Conservation (phyloP, 2,329 filamentous ascomycete species). For the Blastomyces percursus region DNA sequence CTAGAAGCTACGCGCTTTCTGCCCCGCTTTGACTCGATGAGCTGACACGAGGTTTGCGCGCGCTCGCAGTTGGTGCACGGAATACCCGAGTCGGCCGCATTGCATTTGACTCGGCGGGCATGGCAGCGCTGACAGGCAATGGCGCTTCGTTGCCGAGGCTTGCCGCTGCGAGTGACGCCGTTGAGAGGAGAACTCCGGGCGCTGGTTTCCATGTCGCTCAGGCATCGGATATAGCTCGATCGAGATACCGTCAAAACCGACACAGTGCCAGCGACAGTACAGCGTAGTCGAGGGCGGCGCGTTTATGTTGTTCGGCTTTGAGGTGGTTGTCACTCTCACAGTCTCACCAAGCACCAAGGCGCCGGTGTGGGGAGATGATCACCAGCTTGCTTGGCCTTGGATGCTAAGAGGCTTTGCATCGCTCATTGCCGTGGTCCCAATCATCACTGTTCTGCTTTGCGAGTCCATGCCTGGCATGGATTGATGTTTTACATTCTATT, state of each 20-base stretch:
- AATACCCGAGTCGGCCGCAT: slow-evolving; percentile 1
- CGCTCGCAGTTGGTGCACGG: slow-evolving; percentile 2
- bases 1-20: not conserved
- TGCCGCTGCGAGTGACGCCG: slow-evolving; percentile 5
- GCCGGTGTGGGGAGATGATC: not conserved
- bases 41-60: not conserved
- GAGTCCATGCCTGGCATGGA: not conserved
- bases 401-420: not conserved
- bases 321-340: not conserved
- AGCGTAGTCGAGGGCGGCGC: not conserved
- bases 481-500: too few species aligned
- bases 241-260: slow-evolving; percentile 1
- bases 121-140: slow-evolving; percentile 4
- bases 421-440: not conserved
- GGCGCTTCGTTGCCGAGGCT: slow-evolving; percentile 4
- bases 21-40: slow-evolving; percentile 4
- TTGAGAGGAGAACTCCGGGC: not conserved
- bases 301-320: not conserved
- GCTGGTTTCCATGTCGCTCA: not conserved
- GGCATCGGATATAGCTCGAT: not conserved
- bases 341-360: too few species aligned
- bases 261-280: too few species aligned
- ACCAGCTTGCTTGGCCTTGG: not conserved
- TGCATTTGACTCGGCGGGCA: slow-evolving; percentile 1
- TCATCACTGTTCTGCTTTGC: not conserved